These are phyloP conservation scores for Camellia granthamiana DNA, from an alignment of 148 eudicot genomes.

Conservation along the genomic window DNA sequence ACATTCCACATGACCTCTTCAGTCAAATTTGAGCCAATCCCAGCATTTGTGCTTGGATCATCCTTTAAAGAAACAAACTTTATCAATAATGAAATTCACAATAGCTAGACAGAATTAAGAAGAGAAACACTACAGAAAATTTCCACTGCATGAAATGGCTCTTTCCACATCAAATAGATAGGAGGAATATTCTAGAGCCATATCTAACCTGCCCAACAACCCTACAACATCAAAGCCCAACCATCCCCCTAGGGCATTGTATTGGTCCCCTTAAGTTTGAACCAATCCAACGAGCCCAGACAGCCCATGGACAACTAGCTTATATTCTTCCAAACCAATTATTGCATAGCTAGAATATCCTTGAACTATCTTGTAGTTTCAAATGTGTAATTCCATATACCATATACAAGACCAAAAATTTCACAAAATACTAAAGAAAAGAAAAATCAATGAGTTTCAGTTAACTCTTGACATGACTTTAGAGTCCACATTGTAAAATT, in stretches of 20 bases:
- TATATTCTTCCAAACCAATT: background rate
- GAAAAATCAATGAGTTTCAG: background rate
- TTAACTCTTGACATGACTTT: background rate
- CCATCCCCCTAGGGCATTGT: background rate
- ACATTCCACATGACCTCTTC: conserved; percentile 96
- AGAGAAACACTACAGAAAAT: background rate
- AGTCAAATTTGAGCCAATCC: conserved; percentile 94
- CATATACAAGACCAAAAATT: background rate
- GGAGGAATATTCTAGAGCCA: background rate
- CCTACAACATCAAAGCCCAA: conserved; percentile 3
- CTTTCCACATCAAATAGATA: background rate
- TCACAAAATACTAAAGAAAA: background rate
- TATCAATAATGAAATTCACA: conserved; percentile 5
- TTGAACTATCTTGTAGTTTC: background rate
- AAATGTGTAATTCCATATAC: background rate
- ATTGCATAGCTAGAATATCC: background rate
- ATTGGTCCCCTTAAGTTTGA: background rate
- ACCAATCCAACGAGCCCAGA: background rate
- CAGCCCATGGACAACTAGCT: conserved; percentile 1
- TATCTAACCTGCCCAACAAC: background rate
- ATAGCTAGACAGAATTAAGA: background rate
- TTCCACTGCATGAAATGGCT: background rate
- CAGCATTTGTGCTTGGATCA: conserved; percentile 94
- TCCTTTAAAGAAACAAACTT: conserved; percentile 46
- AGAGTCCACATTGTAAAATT: too few relatives aligned